phyloP scores from a whole-genome alignment of 108 stramenopile genomes.

The Skeletonema grethae region DNA sequence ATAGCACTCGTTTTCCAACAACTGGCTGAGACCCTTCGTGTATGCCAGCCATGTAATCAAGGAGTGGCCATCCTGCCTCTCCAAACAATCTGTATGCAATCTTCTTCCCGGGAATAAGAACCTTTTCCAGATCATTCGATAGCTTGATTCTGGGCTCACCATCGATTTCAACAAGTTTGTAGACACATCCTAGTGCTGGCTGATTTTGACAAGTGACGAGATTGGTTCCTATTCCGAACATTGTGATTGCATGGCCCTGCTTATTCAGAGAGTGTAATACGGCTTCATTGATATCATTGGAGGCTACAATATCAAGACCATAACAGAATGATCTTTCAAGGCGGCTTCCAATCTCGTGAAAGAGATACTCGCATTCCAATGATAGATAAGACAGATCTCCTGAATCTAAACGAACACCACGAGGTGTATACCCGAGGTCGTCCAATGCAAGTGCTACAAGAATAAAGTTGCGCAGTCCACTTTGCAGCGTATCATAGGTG shows the following conservation, averaged over 20 bases:
- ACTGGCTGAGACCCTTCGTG: slow-evolving; percentile 69
- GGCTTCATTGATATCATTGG: slow-evolving; percentile 98
- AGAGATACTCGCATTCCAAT: slow-evolving; percentile 57
- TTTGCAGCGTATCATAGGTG: slow-evolving; percentile 95
- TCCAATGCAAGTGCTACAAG: slow-evolving; percentile 88
- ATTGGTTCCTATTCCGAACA: slow-evolving; percentile 98
- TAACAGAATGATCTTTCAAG: slow-evolving; percentile 59
- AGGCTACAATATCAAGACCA: slow-evolving; percentile 88
- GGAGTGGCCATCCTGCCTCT: slow-evolving; percentile 65
- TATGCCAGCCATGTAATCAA: slow-evolving; percentile 82
- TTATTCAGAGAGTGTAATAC: slow-evolving; percentile 69
- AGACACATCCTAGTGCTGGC: slow-evolving; percentile 98
- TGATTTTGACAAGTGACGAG: slow-evolving; percentile 99
- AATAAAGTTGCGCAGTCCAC: slow-evolving; percentile 94
- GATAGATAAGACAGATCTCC: slow-evolving; percentile 95
- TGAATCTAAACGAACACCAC: slow-evolving; percentile 93
- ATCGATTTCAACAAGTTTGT: slow-evolving; percentile 90
- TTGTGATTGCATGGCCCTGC: slow-evolving; percentile 91
- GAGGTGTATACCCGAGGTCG: slow-evolving; percentile 88
- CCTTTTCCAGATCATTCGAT: slow-evolving; percentile 88
- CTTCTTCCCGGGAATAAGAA: slow-evolving; percentile 86
- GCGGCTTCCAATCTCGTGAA: slow-evolving; percentile 51
- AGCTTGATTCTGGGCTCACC: slow-evolving; percentile 94
- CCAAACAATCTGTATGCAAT: slow-evolving; percentile 90
- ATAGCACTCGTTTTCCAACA: slow-evolving; percentile 68